Percentiles rank a stretch among this genome's conserved stretches.
These are phyloP conservation scores for Tricholoma saponaceum DNA, from an alignment of 768 basidiomycete species.

Conservation along the genomic window DNA sequence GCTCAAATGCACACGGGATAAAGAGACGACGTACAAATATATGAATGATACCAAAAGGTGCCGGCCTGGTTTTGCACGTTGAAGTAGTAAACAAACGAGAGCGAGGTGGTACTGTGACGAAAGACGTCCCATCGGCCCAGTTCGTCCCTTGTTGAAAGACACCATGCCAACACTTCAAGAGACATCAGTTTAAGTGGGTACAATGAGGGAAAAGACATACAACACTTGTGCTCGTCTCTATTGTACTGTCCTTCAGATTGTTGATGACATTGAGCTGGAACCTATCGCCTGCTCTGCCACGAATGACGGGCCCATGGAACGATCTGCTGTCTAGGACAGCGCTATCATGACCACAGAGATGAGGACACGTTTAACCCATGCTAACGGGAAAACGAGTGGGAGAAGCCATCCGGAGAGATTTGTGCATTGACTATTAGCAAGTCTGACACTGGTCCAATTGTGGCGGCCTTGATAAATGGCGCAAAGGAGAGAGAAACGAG, in stretches of 20 bases:
- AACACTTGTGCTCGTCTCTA: conserved; percentile 17
- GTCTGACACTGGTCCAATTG: conserved; percentile 25
- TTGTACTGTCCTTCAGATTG: conserved; percentile 12
- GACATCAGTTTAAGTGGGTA: too few species aligned
- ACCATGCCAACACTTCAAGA: conserved; percentile 7
- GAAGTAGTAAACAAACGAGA: conserved; percentile 30
- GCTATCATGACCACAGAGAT: not conserved
- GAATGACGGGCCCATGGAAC: too few species aligned
- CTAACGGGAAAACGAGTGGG: conserved; percentile 23
- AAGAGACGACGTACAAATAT: conserved; percentile 7
- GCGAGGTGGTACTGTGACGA: conserved; percentile 34
- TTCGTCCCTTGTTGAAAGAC: conserved; percentile 4
- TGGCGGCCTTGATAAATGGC: not conserved
- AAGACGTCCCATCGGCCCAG: conserved; percentile 13
- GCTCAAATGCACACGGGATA: not conserved
- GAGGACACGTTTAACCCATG: too few species aligned
- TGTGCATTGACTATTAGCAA: conserved; percentile 36
- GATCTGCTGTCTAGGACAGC: not conserved
- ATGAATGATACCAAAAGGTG: conserved; percentile 20
- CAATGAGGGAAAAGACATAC: conserved; percentile 14
- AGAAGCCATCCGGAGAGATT: conserved; percentile 48
- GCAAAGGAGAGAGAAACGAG: not conserved
- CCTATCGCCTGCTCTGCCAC: conserved; percentile 19
- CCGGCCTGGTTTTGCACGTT: conserved; percentile 28
- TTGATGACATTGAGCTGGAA: conserved; percentile 19